Percentiles rank a stretch among this genome's conserved stretches.
Conservation (phyloP, 768 basidiomycete genomes). For the Ramaria sp. region DNA sequence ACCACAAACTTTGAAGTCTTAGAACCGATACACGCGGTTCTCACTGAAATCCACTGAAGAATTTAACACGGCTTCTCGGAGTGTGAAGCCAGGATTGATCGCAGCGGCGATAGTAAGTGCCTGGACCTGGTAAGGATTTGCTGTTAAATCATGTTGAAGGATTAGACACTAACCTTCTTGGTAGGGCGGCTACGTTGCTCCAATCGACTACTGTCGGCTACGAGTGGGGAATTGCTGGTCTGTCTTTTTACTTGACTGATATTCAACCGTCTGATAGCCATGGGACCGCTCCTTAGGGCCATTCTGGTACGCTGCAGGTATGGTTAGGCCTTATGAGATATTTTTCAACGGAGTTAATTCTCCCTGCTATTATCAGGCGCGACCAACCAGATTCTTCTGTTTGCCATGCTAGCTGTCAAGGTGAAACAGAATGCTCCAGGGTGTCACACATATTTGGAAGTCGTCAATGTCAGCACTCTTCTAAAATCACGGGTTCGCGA, state of each 20-base stretch:
- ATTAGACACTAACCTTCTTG: background rate
- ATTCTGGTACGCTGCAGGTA: background rate
- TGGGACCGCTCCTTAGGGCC: background rate
- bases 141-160: background rate
- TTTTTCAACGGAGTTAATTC: background rate
- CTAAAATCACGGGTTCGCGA: background rate
- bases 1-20: conserved; percentile 8
- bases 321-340: background rate
- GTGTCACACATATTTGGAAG: conserved; percentile 25
- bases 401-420: conserved; percentile 23
- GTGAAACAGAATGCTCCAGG: conserved; percentile 24
- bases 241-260: conserved; percentile 24
- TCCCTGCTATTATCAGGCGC: conserved; percentile 10
- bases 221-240: conserved; percentile 74
- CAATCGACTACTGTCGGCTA: conserved; percentile 81
- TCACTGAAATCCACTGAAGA: conserved; percentile 19
- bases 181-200: conserved; percentile 53
- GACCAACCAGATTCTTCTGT: conserved; percentile 22
- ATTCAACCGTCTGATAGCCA: background rate
- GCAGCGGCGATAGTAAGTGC: conserved; percentile 87
- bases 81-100: conserved; percentile 84
- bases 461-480: conserved; percentile 11
- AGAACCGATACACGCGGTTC: conserved; percentile 20
- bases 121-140: conserved; percentile 55
- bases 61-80: conserved; percentile 29